A percentile compares a stretch with the other conserved stretches of the same genome.
Evolutionary conservation across 2,329 filamentous ascomycete genomes (phyloP).

Genomic region (Pestalotiopsis fici): DNA sequence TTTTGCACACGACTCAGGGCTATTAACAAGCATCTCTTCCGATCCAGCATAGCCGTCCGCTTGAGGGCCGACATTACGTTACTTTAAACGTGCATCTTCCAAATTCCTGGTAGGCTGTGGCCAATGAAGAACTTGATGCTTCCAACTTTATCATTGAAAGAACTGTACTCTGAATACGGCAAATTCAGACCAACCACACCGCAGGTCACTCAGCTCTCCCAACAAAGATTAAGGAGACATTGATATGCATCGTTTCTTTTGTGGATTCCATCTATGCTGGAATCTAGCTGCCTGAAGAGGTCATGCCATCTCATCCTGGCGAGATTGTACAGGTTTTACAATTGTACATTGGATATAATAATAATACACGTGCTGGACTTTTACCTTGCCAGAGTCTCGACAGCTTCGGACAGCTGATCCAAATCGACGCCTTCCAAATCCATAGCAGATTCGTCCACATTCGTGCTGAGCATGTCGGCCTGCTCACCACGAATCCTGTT

Average conservation of each 20-base stretch:
- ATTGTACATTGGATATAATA: conserved; percentile 5
- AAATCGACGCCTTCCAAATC: conserved; percentile 9
- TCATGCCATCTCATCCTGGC: neutral
- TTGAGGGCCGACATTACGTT: no score
- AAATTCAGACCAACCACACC: neutral
- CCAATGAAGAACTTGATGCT: no score
- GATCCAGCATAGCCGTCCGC: no score
- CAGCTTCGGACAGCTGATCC: conserved; percentile 8
- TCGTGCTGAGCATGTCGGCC: conserved; percentile 24
- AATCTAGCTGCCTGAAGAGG: neutral
- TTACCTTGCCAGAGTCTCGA: conserved; percentile 6
- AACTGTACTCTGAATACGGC: no score
- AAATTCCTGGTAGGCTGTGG: no score
- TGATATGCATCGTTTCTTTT: neutral
- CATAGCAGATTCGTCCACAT: conserved; percentile 17
- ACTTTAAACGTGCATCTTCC: no score
- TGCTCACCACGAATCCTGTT: conserved; percentile 22
- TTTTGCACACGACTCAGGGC: no score
- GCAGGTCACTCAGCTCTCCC: neutral
- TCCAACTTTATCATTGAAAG: no score
- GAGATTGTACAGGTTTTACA: conserved; percentile 5
- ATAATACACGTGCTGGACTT: neutral
- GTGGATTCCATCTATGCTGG: neutral
- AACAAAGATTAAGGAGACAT: neutral
- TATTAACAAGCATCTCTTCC: no score